Evolutionary conservation across 352 stramenopile species (phyloP), one percentile per base, ranked within the genome.

Genomic region (Pythium angustatum): DNA sequence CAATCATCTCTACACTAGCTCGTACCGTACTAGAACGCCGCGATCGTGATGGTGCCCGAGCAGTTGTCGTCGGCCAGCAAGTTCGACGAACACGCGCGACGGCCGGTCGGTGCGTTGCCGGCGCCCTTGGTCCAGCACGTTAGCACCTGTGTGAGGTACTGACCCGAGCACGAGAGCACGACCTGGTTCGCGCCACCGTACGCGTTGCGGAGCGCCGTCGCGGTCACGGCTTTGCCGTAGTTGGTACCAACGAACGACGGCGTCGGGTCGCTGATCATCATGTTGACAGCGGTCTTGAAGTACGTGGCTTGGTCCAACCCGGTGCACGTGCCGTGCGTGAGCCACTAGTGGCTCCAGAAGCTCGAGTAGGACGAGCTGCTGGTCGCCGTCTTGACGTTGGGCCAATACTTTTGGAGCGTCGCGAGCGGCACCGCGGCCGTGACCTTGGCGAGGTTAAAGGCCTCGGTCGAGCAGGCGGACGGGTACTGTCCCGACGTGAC

Each of bases 331-430:
- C 93, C 93, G 66, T 98, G 93, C 30, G 92, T 90, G 17, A 66
- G 81, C 93, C 93, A 98, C 70, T 98, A 91, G 72, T 98, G 93
- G 55, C 80, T 73, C 90, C 91, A 98, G 64, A 98, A 98, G 49
- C 84, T 74, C 34, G 71, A 78, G 79, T 85, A 94, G 72, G 76
- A 68, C 4, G 73, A 72, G n/a, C 75, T 79, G 11, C 55, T 55
- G 41, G 74, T 74, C 48, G 49, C 53, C 60, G 72, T 75, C 69
- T 96, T 93, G 64, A 96, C 87, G 65, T 96, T 87, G 11, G 89
- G 89, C 89, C 89, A 96, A 62, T 78, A 91, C 61, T 89, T 67
- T 44, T 85, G 75, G 50, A 97, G 74, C 40, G 71, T 77, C 49
- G 88, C 77, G 34, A 94, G 61, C 3, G 87, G 87, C 26, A 96